Evolutionary conservation across 495 filamentous ascomycete genomes (phyloP).

Genomic region (Astrothelium macrocarpum): DNA sequence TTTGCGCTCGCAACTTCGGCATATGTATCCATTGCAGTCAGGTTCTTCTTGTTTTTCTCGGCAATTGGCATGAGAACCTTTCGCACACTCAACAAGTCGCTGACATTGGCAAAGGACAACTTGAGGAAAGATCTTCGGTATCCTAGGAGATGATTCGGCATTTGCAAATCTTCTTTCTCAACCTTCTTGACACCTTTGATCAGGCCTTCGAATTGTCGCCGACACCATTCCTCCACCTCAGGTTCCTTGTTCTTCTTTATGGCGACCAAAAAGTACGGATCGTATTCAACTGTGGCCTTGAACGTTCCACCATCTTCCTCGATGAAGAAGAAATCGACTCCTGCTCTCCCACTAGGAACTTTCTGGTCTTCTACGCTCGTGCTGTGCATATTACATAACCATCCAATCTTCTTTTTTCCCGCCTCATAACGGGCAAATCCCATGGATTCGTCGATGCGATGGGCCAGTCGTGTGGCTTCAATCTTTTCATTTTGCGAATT

Average conservation of each 20-base stretch:
- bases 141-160: slow-evolving; percentile 85
- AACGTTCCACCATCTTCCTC: slow-evolving; percentile 79
- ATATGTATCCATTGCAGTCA: slow-evolving; percentile 96
- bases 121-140: slow-evolving; percentile 80
- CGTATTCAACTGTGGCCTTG: slow-evolving; percentile 92
- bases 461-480: slow-evolving; percentile 71
- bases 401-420: slow-evolving; percentile 75
- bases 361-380: slow-evolving; percentile 81
- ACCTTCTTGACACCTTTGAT: slow-evolving; percentile 68
- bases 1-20: slow-evolving; percentile 60
- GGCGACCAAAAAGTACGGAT: slow-evolving; percentile 91
- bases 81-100: slow-evolving; percentile 71
- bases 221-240: slow-evolving; percentile 94
- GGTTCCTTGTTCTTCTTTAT: slow-evolving; percentile 78
- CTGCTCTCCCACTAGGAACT: slow-evolving; percentile 70
- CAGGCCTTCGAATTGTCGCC: slow-evolving; percentile 72
- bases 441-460: slow-evolving; percentile 87
- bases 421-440: slow-evolving; percentile 89
- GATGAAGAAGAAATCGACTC: slow-evolving; percentile 94
- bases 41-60: slow-evolving; percentile 89
- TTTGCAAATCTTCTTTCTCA: slow-evolving; percentile 87
- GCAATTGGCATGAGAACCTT: slow-evolving; percentile 80
- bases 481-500: slow-evolving; percentile 79
- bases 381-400: slow-evolving; percentile 91
- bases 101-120: slow-evolving; percentile 77